Percentiles rank a stretch among this genome's conserved stretches.
Conservation (phyloP, 305 asterid genomes). For the Striga hermonthica region DNA sequence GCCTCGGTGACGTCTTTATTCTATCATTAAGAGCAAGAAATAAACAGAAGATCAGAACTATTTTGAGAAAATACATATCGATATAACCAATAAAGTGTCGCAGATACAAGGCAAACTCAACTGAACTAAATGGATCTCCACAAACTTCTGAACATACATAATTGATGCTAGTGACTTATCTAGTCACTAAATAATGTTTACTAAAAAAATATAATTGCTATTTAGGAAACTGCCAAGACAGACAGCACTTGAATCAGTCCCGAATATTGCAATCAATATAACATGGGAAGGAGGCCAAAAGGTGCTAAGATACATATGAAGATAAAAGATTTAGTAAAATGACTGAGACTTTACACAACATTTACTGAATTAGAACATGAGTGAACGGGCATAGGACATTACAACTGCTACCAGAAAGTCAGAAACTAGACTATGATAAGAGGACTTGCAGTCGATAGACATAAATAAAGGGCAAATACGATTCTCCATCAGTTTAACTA, state of each 20-base stretch:
- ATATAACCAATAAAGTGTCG: background rate
- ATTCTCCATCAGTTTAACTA: conserved; percentile 69
- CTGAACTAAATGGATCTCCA: conserved; percentile 8
- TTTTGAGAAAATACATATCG: background rate
- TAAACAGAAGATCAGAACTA: background rate
- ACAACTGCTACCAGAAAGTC: background rate
- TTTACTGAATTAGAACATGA: background rate
- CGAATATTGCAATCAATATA: background rate
- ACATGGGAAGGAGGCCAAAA: background rate
- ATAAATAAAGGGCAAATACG: conserved; percentile 5
- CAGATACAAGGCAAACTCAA: conserved; percentile 11
- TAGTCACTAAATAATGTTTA: background rate
- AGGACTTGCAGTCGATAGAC: background rate
- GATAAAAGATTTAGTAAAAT: too few species aligned
- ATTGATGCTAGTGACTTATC: background rate
- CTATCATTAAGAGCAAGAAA: conserved; percentile 36
- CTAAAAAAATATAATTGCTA: background rate
- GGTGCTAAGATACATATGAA: too few species aligned
- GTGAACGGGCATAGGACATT: background rate
- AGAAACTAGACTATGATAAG: background rate
- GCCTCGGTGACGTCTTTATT: conserved; percentile 87
- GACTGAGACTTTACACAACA: background rate
- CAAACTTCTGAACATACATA: conserved; percentile 7
- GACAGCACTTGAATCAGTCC: background rate
- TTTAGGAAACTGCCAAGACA: too few species aligned